Percentiles rank a stretch among this genome's conserved stretches.
Evolutionary conservation across 768 basidiomycete species (phyloP).

Genomic region (Fistulinella prunicolor): DNA sequence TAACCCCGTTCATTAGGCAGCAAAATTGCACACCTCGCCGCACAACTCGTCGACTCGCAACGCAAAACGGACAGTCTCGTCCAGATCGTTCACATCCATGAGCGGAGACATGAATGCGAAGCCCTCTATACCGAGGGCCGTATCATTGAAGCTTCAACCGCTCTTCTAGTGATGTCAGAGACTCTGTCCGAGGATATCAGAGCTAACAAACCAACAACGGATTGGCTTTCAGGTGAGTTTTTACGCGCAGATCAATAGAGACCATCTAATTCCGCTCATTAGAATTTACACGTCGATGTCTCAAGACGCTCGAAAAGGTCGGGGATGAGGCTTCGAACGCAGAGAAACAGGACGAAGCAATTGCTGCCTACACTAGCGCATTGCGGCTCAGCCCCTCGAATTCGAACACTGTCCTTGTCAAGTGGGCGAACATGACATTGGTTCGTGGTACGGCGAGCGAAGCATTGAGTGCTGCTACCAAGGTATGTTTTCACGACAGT

Average conservation of each 20-base stretch:
- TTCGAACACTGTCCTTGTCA: not conserved
- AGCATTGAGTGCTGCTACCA: not conserved
- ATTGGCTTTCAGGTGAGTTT: not conserved
- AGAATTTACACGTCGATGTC: not conserved
- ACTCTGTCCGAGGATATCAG: too few relatives aligned
- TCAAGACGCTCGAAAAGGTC: not conserved
- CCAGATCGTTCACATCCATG: not conserved
- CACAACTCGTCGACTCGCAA: too few relatives aligned
- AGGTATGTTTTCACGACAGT: not conserved
- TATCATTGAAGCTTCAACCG: not conserved
- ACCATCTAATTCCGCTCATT: not conserved
- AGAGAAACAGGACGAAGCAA: not conserved
- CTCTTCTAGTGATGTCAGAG: not conserved
- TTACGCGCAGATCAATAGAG: too few relatives aligned
- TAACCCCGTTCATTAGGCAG: too few relatives aligned
- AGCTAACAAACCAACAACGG: not conserved
- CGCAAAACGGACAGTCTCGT: too few relatives aligned
- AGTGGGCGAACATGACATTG: conserved; percentile 1
- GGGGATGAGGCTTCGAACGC: not conserved
- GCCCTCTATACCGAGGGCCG: not conserved
- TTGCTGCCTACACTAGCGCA: not conserved
- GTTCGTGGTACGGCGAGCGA: not conserved
- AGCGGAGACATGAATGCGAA: not conserved
- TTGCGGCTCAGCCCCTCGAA: not conserved
- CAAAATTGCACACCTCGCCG: too few relatives aligned